Evolutionary conservation across 2,329 filamentous ascomycete species (phyloP).

Genomic region (Leptodontidium sp.): DNA sequence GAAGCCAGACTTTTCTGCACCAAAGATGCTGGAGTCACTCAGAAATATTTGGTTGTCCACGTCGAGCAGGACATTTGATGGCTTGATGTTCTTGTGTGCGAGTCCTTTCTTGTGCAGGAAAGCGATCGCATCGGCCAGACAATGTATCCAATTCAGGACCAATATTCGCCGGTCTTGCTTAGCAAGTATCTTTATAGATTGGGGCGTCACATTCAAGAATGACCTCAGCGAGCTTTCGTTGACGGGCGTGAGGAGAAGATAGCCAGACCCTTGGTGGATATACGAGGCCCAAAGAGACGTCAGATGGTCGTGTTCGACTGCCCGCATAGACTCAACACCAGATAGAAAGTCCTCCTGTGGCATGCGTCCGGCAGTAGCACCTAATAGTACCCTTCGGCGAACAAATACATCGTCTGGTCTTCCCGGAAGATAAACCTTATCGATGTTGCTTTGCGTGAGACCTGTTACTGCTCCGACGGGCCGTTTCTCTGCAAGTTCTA

Average conservation of each 20-base stretch:
- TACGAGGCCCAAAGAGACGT: slow-evolving; percentile 78
- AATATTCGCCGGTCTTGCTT: slow-evolving; percentile 67
- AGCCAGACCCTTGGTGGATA: slow-evolving; percentile 68
- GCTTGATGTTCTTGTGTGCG: slow-evolving; percentile 73
- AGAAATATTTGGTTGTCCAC: slow-evolving; percentile 72
- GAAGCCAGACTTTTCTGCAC: slow-evolving; percentile 58
- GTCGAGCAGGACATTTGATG: slow-evolving; percentile 74
- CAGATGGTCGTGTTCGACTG: slow-evolving; percentile 72
- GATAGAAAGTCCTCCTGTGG: slow-evolving; percentile 63
- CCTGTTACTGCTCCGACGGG: slow-evolving; percentile 51
- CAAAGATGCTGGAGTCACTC: slow-evolving; percentile 64
- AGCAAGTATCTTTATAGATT: slow-evolving; percentile 66
- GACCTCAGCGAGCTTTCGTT: slow-evolving; percentile 72
- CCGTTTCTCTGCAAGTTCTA: slow-evolving; percentile 71
- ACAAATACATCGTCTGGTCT: slow-evolving; percentile 64
- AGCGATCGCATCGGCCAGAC: slow-evolving; percentile 71
- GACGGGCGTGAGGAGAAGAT: slow-evolving; percentile 71
- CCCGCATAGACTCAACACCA: slow-evolving; percentile 65
- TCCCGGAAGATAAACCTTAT: slow-evolving; percentile 71
- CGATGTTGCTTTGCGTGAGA: slow-evolving; percentile 53
- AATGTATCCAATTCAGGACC: slow-evolving; percentile 78
- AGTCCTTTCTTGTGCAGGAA: slow-evolving; percentile 71
- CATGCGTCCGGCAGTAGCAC: slow-evolving; percentile 54
- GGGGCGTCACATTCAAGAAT: slow-evolving; percentile 70
- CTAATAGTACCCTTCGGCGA: slow-evolving; percentile 65